These are phyloP conservation scores for Penicillium sp. DNA, from an alignment of 2,329 filamentous ascomycete genomes.

Conservation along the genomic window DNA sequence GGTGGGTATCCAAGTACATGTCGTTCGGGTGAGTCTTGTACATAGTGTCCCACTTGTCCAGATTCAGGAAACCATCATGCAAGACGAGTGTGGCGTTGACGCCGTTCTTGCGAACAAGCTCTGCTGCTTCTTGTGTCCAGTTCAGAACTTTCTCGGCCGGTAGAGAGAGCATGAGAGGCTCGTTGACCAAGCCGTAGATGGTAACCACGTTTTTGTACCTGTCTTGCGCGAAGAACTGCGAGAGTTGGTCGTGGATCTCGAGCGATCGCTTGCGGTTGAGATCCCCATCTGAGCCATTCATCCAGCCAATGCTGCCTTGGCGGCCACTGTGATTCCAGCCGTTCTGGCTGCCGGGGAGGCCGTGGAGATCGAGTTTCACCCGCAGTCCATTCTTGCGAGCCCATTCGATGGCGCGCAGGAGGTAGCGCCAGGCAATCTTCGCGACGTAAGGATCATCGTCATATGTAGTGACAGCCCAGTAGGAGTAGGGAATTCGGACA, in stretches of 20 bases:
- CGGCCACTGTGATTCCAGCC: conserved; percentile 96
- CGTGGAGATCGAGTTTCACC: conserved; percentile 91
- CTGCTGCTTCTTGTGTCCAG: conserved; percentile 78
- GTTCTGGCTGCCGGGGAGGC: conserved; percentile 89
- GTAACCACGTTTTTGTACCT: conserved; percentile 89
- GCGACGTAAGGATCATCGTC: conserved; percentile 84
- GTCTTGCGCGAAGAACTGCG: conserved; percentile 88
- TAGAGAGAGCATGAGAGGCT: conserved; percentile 82
- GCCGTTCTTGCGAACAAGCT: conserved; percentile 74
- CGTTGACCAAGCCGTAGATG: conserved; percentile 93
- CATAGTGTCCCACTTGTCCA: conserved; percentile 86
- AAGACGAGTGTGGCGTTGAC: conserved; percentile 75
- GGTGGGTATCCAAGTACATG: conserved; percentile 92
- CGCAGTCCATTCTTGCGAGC: conserved; percentile 88
- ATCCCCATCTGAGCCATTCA: conserved; percentile 83
- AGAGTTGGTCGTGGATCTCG: conserved; percentile 83
- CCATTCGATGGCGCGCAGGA: conserved; percentile 90
- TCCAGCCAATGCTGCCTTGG: conserved; percentile 79
- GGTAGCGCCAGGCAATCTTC: conserved; percentile 87
- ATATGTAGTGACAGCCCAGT: conserved; percentile 90
- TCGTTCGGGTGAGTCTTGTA: conserved; percentile 67
- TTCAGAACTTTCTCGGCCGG: conserved; percentile 66
- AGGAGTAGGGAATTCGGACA: conserved; percentile 91
- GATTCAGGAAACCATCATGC: conserved; percentile 91
- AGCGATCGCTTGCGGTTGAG: conserved; percentile 79